These are phyloP conservation scores for Quercus suber DNA, from an alignment of 306 rosid species.

Conservation along the genomic window DNA sequence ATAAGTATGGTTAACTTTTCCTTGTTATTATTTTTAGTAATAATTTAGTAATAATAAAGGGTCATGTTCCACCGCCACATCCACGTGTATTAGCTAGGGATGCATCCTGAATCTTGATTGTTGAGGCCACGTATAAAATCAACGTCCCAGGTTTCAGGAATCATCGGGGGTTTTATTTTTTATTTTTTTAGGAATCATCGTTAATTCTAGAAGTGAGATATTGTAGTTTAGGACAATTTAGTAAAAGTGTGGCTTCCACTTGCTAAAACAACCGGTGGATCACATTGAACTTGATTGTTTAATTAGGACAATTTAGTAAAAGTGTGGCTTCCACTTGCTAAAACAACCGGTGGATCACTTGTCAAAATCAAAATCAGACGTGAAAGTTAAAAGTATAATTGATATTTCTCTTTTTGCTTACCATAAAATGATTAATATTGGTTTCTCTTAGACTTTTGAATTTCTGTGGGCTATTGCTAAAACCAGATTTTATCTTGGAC, in stretches of 20 bases:
- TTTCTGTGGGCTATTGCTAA: background rate
- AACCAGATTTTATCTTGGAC: background rate
- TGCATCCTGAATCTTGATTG: no score
- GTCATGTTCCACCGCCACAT: no score
- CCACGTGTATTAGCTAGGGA: no score
- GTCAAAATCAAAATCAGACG: background rate
- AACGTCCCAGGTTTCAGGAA: constrained; percentile 6
- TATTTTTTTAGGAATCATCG: no score
- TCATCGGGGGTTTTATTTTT: background rate
- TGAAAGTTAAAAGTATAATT: background rate
- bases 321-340: background rate
- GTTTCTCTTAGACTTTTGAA: no score
- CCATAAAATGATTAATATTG: background rate
- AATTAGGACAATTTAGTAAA: background rate
- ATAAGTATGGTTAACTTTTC: no score
- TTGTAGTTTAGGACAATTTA: no score
- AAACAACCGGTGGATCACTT: background rate
- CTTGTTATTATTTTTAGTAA: no score
- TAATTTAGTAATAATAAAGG: no score
- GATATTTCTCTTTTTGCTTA: background rate
- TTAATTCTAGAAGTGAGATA: no score
- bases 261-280: background rate
- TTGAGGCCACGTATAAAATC: constrained; percentile 3
- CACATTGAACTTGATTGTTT: background rate
- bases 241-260: background rate